phyloP scores from a whole-genome alignment of 1,139 yeast species.

The Citeromyces hawaiiensis region DNA sequence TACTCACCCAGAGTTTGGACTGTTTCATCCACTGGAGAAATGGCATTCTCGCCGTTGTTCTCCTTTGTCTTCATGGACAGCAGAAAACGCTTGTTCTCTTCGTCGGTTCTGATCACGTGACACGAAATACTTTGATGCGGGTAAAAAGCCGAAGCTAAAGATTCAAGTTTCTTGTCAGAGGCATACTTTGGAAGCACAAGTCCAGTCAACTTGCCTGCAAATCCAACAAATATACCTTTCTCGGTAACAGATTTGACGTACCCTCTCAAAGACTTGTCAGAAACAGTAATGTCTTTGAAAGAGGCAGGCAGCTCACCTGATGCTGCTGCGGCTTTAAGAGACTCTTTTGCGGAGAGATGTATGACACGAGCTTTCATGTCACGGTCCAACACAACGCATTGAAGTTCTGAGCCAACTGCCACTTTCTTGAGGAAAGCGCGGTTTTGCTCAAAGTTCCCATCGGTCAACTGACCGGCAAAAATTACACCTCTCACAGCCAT shows the following conservation, averaged over 20 bases:
- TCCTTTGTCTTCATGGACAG: constrained; percentile 35
- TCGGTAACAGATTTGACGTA: constrained; percentile 66
- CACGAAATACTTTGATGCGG: constrained; percentile 55
- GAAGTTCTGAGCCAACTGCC: constrained; percentile 44
- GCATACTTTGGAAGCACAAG: constrained; percentile 71
- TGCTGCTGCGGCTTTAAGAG: constrained; percentile 55
- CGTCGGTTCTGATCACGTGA: constrained; percentile 48
- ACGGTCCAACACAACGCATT: constrained; percentile 56
- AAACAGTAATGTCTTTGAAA: constrained; percentile 42
- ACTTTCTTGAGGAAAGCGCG: constrained; percentile 47
- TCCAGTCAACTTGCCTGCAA: constrained; percentile 74
- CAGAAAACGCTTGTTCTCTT: constrained; percentile 57
- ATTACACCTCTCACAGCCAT: constrained; percentile 58
- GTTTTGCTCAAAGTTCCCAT: constrained; percentile 62
- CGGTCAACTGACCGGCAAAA: constrained; percentile 63
- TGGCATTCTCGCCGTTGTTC: constrained; percentile 14
- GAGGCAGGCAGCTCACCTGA: constrained; percentile 37
- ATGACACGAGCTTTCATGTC: constrained; percentile 48
- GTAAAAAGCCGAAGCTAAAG: constrained; percentile 42
- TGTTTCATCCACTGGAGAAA: constrained; percentile 49
- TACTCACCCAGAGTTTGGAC: constrained; percentile 36
- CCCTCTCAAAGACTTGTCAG: constrained; percentile 47
- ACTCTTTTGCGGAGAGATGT: constrained; percentile 49
- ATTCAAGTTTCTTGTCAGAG: constrained; percentile 37
- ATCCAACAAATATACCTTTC: constrained; percentile 73